Evolutionary conservation across 805 yeast genomes (phyloP).

Genomic region (Candida cerambycidarum): DNA sequence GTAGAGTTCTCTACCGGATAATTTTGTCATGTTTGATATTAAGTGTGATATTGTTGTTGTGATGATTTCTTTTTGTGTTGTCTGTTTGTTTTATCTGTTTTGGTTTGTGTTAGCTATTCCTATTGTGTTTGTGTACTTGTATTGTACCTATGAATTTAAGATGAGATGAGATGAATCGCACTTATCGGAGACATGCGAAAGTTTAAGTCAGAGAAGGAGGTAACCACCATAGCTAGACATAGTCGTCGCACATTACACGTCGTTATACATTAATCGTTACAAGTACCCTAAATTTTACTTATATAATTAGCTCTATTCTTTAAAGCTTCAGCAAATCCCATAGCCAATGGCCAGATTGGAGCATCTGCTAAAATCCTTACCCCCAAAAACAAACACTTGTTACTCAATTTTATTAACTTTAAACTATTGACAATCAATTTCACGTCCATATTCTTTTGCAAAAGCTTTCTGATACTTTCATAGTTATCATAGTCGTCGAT

Average conservation of each 20-base stretch:
- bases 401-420: conserved; percentile 44
- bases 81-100: no score
- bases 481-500: conserved; percentile 23
- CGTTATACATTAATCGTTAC: conserved; percentile 5
- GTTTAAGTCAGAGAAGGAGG: background rate
- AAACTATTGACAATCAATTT: conserved; percentile 16
- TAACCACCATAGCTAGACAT: no score
- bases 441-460: conserved; percentile 32
- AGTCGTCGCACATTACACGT: no score
- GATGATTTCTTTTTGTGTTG: background rate
- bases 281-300: conserved; percentile 11
- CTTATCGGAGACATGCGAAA: background rate
- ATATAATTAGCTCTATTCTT: conserved; percentile 49
- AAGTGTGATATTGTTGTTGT: no score
- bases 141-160: background rate
- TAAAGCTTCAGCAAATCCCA: conserved; percentile 76
- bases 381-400: conserved; percentile 64
- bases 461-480: conserved; percentile 48
- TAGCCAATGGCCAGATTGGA: conserved; percentile 82
- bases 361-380: conserved; percentile 79
- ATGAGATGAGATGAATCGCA: conserved; percentile 5
- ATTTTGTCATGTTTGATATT: conserved; percentile 1
- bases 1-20: conserved; percentile 65
- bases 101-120: background rate
- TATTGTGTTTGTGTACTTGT: background rate